Conservation (phyloP, 2,329 filamentous ascomycete species). For the Pseudocercospora crystallina region DNA sequence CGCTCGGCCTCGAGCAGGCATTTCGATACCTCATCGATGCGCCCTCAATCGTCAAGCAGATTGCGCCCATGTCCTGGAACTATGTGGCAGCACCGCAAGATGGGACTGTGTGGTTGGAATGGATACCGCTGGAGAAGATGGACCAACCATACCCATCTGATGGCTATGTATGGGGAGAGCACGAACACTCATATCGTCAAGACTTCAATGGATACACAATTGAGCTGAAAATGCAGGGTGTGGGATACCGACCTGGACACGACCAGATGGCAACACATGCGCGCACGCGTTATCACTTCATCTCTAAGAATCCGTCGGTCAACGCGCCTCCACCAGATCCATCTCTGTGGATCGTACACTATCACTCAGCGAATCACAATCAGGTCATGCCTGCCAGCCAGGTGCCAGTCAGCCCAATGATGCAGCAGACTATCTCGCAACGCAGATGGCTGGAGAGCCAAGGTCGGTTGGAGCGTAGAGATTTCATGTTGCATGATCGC, state of each 20-base stretch:
- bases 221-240: slow-evolving; percentile 82
- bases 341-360: slow-evolving; percentile 88
- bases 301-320: slow-evolving; percentile 69
- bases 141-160: slow-evolving; percentile 80
- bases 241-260: slow-evolving; percentile 71
- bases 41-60: slow-evolving; percentile 79
- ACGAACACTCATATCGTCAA: slow-evolving; percentile 73
- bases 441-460: slow-evolving; percentile 65
- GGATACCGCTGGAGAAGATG: slow-evolving; percentile 76
- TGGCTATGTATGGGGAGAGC: slow-evolving; percentile 86
- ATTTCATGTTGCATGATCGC: slow-evolving; percentile 90
- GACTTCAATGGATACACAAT: slow-evolving; percentile 73
- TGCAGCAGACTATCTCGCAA: slow-evolving; percentile 61
- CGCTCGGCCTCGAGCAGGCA: slow-evolving; percentile 72
- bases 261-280: slow-evolving; percentile 75
- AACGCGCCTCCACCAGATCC: slow-evolving; percentile 72
- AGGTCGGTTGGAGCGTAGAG: slow-evolving; percentile 81
- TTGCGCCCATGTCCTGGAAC: slow-evolving; percentile 88
- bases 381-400: slow-evolving; percentile 70
- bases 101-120: slow-evolving; percentile 79
- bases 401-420: slow-evolving; percentile 61
- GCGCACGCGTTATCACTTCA: slow-evolving; percentile 81
- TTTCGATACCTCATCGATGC: slow-evolving; percentile 81
- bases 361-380: slow-evolving; percentile 71
- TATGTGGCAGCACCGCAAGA: slow-evolving; percentile 81